Evolutionary conservation across 2,329 filamentous ascomycete species (phyloP).

Genomic region (Xylariales sp.): DNA sequence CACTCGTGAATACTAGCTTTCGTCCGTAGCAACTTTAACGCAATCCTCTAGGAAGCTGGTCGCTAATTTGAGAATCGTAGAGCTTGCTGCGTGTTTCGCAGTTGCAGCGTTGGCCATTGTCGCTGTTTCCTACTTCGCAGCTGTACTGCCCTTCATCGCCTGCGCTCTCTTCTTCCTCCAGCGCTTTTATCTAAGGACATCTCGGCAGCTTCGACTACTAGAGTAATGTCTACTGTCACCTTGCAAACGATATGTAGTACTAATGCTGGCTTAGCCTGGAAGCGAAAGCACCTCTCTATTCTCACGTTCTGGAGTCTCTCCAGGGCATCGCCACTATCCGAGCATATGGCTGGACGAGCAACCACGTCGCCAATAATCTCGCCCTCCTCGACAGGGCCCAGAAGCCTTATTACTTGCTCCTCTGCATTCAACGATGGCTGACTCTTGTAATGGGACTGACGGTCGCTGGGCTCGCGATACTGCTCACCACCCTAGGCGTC

Average conservation of each 20-base stretch:
- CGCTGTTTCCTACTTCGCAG: constrained; percentile 13
- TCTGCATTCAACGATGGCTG: constrained; percentile 5
- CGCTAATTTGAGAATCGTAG: constrained; percentile 4
- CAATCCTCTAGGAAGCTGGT: constrained; percentile 2
- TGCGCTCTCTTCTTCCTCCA: constrained; percentile 10
- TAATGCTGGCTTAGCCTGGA: constrained; percentile 6
- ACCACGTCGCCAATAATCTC: neutral
- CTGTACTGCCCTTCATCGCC: constrained; percentile 11
- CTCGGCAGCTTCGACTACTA: constrained; percentile 4
- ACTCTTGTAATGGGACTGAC: neutral
- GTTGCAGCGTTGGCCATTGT: constrained; percentile 17
- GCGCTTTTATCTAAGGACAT: constrained; percentile 6
- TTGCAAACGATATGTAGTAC: constrained; percentile 17
- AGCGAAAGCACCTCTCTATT: constrained; percentile 3
- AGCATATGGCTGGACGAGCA: constrained; percentile 1
- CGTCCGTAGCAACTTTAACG: constrained; percentile 4
- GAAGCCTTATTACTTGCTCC: constrained; percentile 7
- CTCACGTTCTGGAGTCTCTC: constrained; percentile 2
- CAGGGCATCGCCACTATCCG: constrained; percentile 4
- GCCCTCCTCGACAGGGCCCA: constrained; percentile 1
- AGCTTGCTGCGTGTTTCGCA: constrained; percentile 1
- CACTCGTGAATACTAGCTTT: neutral
- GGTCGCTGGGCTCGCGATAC: constrained; percentile 4
- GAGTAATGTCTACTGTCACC: constrained; percentile 28
- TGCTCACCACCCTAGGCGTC: constrained; percentile 2